Conservation (phyloP, 2,329 filamentous ascomycete species). For the Aspergillus sergii region DNA sequence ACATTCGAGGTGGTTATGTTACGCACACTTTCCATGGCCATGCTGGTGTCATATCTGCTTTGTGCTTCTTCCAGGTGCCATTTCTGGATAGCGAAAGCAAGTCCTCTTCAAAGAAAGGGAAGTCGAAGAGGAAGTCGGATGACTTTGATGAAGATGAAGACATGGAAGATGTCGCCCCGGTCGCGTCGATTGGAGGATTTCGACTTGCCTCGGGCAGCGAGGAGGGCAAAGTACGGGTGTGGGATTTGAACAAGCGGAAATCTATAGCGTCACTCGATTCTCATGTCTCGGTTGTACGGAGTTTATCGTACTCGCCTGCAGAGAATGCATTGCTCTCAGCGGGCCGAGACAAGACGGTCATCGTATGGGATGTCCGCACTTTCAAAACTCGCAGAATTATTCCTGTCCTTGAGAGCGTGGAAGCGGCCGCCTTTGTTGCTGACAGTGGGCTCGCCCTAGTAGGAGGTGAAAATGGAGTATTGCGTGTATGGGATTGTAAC, state of each 20-base stretch:
- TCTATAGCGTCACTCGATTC: conserved; percentile 79
- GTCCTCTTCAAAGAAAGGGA: conserved; percentile 47
- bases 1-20: conserved; percentile 83
- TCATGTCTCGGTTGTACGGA: conserved; percentile 92
- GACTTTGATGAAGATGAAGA: conserved; percentile 44
- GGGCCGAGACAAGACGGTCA: conserved; percentile 90
- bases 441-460: conserved; percentile 75
- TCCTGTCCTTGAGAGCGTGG: conserved; percentile 82
- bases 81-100: conserved; percentile 44
- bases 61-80: conserved; percentile 85
- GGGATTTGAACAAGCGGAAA: conserved; percentile 84
- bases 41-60: conserved; percentile 84
- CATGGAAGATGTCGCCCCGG: conserved; percentile 45
- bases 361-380: conserved; percentile 82
- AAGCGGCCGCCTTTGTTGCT: conserved; percentile 77
- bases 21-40: conserved; percentile 96
- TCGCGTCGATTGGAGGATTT: conserved; percentile 61
- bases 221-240: conserved; percentile 88
- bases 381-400: conserved; percentile 84
- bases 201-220: conserved; percentile 88
- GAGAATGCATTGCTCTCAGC: conserved; percentile 79
- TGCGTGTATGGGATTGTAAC: conserved; percentile 81
- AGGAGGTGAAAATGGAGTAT: conserved; percentile 77
- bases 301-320: conserved; percentile 75
- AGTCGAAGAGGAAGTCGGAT: conserved; percentile 38